phyloP scores from a whole-genome alignment of 2,329 filamentous ascomycete genomes.

The Eutypa lata region DNA sequence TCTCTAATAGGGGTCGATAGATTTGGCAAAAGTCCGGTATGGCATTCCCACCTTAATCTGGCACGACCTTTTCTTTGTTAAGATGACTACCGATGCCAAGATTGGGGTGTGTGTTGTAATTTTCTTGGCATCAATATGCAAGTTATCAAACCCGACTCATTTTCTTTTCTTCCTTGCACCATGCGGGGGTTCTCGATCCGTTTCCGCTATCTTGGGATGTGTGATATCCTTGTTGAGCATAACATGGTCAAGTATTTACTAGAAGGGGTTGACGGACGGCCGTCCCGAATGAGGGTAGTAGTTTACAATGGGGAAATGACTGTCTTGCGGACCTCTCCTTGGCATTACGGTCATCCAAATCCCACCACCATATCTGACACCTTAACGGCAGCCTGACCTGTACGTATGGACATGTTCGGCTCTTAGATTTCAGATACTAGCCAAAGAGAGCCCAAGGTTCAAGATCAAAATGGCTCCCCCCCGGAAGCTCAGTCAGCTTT shows the following conservation, averaged over 20 bases:
- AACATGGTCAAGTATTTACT: conserved; percentile 3
- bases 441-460: neutral
- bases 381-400: neutral
- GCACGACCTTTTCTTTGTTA: conserved; percentile 13
- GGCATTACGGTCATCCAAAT: neutral
- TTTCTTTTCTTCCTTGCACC: conserved; percentile 14
- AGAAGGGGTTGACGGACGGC: neutral
- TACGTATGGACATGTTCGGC: neutral
- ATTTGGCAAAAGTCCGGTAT: conserved; percentile 18
- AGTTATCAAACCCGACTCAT: conserved; percentile 14
- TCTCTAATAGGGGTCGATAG: conserved; percentile 11
- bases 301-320: neutral
- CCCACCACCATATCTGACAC: neutral
- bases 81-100: conserved; percentile 21
- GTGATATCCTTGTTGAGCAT: conserved; percentile 11
- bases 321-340: neutral
- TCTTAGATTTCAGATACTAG: neutral
- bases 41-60: conserved; percentile 19
- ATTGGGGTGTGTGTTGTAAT: conserved; percentile 10
- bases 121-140: neutral
- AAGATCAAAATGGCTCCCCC: neutral
- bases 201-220: too few relatives aligned
- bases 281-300: neutral
- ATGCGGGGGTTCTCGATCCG: conserved; percentile 22
- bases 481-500: neutral